phyloP scores from a whole-genome alignment of 139 green algal genomes.

The Chlorella sp. region DNA sequence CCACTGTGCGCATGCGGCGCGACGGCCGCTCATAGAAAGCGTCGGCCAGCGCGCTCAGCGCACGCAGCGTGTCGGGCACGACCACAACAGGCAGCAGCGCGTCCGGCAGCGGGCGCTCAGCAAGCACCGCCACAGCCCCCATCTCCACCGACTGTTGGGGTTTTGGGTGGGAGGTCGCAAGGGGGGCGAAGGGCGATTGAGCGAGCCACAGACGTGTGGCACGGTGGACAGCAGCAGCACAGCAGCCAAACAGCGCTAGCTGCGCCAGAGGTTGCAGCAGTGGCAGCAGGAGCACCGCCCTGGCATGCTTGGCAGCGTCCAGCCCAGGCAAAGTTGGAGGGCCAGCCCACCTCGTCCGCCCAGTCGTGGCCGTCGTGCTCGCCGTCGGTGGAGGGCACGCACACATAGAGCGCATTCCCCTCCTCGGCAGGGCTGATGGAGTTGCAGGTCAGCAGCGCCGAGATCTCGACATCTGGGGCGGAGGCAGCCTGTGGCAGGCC shows the following conservation, averaged over 20 bases:
- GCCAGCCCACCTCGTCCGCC: conserved; percentile 15
- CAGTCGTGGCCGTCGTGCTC: conserved; percentile 33
- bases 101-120: conserved; percentile 7
- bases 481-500: conserved; percentile 33
- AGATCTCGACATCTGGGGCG: conserved; percentile 33
- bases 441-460: conserved; percentile 44
- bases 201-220: background rate
- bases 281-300: no score
- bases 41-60: conserved; percentile 31
- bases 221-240: background rate
- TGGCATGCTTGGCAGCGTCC: no score
- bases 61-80: conserved; percentile 35
- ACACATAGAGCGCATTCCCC: conserved; percentile 38
- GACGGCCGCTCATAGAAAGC: conserved; percentile 60
- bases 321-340: no score
- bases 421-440: conserved; percentile 3
- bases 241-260: conserved; percentile 27
- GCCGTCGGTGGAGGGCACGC: conserved; percentile 32
- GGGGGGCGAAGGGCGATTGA: background rate
- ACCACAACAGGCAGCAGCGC: conserved; percentile 46
- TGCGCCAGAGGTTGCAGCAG: no score
- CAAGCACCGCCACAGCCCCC: conserved; percentile 42
- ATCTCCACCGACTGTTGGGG: background rate
- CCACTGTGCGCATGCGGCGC: conserved; percentile 57
- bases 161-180: background rate